These are phyloP conservation scores for Castanea crenata DNA, from an alignment of 306 rosid species.

Conservation along the genomic window DNA sequence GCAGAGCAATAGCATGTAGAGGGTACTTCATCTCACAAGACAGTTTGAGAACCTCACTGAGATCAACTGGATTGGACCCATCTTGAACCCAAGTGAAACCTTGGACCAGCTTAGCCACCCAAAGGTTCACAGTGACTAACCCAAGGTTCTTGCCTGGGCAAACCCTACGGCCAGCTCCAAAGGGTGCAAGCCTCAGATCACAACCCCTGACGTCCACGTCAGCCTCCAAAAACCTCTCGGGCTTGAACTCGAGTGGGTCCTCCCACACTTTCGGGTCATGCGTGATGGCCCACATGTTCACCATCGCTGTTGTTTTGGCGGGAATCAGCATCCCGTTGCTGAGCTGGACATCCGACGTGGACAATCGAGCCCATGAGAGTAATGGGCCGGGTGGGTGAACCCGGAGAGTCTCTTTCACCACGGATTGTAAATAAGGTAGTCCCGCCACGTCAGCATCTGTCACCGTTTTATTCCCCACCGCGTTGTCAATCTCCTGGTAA, in stretches of 20 bases:
- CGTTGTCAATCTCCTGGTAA: slow-evolving; percentile 20
- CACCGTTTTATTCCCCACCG: slow-evolving; percentile 11
- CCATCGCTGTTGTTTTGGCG: slow-evolving; percentile 53
- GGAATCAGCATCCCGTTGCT: slow-evolving; percentile 62
- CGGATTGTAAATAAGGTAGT: slow-evolving; percentile 49
- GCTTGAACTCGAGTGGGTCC: slow-evolving; percentile 35
- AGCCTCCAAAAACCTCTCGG: slow-evolving; percentile 44
- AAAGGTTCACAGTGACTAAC: slow-evolving; percentile 37
- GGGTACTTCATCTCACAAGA: slow-evolving; percentile 59
- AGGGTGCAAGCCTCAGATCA: slow-evolving; percentile 55
- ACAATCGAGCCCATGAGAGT: slow-evolving; percentile 59
- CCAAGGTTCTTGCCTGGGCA: slow-evolving; percentile 60
- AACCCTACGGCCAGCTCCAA: slow-evolving; percentile 58
- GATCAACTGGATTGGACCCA: slow-evolving; percentile 29
- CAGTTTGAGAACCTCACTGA: slow-evolving; percentile 45
- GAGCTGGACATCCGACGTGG: slow-evolving; percentile 53
- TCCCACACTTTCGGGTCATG: slow-evolving; percentile 51
- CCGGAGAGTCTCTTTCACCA: slow-evolving; percentile 53
- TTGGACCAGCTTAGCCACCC: slow-evolving; percentile 51
- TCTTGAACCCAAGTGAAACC: slow-evolving; percentile 37
- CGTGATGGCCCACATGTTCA: slow-evolving; percentile 67
- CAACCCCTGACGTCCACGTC: slow-evolving; percentile 53
- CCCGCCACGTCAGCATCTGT: slow-evolving; percentile 44
- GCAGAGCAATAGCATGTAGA: slow-evolving; percentile 26
- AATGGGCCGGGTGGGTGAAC: slow-evolving; percentile 64